Evolutionary conservation across 192 early-diverging fungal species (phyloP).

Genomic region (Chytriomyces sp.): DNA sequence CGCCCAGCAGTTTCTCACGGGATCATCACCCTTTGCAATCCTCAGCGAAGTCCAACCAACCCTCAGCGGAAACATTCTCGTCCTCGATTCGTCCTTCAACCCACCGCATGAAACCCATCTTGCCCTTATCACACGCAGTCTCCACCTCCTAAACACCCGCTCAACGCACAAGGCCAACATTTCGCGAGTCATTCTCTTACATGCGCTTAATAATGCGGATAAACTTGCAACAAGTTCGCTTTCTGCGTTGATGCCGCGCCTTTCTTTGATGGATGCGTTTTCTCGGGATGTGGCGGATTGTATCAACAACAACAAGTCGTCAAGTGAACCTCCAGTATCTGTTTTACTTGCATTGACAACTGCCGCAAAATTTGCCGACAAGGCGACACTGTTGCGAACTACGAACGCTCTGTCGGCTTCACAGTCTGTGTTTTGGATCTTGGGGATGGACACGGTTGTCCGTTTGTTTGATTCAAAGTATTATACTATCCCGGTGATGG

Average conservation of each 20-base stretch:
- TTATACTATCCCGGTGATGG: background rate
- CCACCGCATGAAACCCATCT: slow-evolving; percentile 39
- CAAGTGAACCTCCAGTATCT: background rate
- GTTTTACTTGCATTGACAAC: background rate
- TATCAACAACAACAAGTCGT: too few relatives aligned
- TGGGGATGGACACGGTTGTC: slow-evolving; percentile 29
- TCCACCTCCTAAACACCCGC: background rate
- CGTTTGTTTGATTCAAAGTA: slow-evolving; percentile 34
- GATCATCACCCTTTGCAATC: too few relatives aligned
- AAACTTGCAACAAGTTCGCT: too few relatives aligned
- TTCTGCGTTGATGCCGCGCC: too few relatives aligned
- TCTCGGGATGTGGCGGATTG: too few relatives aligned
- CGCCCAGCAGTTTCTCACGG: too few relatives aligned
- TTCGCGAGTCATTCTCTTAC: background rate
- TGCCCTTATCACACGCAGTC: slow-evolving; percentile 6
- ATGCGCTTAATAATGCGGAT: background rate
- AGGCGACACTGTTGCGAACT: background rate
- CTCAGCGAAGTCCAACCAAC: background rate
- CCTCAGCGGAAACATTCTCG: background rate
- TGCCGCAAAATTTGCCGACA: slow-evolving; percentile 2
- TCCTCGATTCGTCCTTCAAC: slow-evolving; percentile 46
- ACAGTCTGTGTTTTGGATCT: slow-evolving; percentile 18
- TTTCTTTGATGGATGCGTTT: too few relatives aligned
- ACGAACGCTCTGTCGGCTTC: background rate
- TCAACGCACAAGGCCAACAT: background rate